Base-by-base conservation (phyloP, 148 eudicot species). In the Beta vulgaris region DNA sequence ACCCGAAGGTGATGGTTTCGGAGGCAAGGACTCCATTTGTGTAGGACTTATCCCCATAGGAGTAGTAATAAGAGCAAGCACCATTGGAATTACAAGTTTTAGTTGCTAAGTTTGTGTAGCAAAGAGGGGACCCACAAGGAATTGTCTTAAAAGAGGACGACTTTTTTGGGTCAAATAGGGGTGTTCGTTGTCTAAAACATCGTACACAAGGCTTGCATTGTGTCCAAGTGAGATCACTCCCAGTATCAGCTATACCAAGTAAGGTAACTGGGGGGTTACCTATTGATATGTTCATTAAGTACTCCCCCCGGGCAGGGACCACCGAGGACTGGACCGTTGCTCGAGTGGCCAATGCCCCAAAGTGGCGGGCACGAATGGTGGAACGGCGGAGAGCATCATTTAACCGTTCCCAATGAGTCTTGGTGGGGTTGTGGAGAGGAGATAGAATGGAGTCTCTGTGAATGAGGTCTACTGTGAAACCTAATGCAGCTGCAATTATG, bases 141-240 rank as follows among this genome's bases (percentile, higher is more conserved):
- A 82, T 15, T 6, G 58, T 23, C 25, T 78, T 84, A 82, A 70
- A 89, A 15, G 90, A 74, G 0, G 83, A 76, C 1, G 90, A 87
- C 6, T 63, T 71, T 5, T 53, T 69, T 28, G 91, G 91, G 31
- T 81, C 54, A 12, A 85, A 89, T 31, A 84, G 48, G 0, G 87
- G 85, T 13, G 36, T 21, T 0, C 9, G 81, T 78, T 86, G 89
- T 3, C 68, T 46, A 37, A 60, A 88, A 68, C 89, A 88, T 0
- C 79, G 16, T 0, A 28, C 34, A 68, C 89, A 84, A n/a, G 87
- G 88, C 36, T 78, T 21, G 43, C 90, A 87, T 51, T 85, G 89
- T 3, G 82, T 86, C 87, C 87, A 88, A 1, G 75, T 66, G 60
- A 89, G 82, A 53, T 80, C 84, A 61, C 88, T 85, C 0, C 87